Conservation (phyloP, 495 filamentous ascomycete genomes). For the Daldinia bambusicola region DNA sequence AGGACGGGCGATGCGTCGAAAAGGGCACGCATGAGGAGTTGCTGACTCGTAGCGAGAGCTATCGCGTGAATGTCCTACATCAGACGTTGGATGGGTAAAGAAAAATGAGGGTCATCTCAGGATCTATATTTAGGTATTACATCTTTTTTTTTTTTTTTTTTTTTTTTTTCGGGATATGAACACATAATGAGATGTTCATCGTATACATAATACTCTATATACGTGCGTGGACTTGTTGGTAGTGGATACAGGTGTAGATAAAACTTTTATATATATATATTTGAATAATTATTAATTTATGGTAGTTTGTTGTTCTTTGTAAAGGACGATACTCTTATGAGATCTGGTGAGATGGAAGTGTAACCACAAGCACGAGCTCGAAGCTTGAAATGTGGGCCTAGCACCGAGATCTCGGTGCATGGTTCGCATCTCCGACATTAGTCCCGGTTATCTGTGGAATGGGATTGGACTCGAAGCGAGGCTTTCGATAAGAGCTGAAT, state of each 20-base stretch:
- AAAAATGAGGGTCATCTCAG: background rate
- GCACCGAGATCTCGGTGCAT: background rate
- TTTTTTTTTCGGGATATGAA: background rate
- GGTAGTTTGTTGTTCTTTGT: background rate
- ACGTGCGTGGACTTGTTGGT: background rate
- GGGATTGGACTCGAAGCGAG: too few relatives aligned
- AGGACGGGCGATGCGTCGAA: constrained; percentile 72
- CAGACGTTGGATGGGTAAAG: constrained; percentile 51
- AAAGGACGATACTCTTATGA: background rate
- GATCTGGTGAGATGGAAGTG: background rate
- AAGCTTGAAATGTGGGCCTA: background rate
- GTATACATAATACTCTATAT: background rate
- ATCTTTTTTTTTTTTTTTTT: too few relatives aligned
- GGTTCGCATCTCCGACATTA: background rate
- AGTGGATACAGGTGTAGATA: background rate
- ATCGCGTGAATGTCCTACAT: constrained; percentile 63
- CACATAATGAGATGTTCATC: background rate
- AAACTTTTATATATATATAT: background rate
- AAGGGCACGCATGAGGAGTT: constrained; percentile 75
- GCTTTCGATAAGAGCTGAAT: too few relatives aligned
- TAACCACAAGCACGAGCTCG: background rate
- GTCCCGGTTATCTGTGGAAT: background rate
- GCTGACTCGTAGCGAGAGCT: constrained; percentile 66
- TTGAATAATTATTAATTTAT: background rate
- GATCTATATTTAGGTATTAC: constrained; percentile 1